phyloP scores from a whole-genome alignment of 768 basidiomycete genomes.

The Mycena rosella region DNA sequence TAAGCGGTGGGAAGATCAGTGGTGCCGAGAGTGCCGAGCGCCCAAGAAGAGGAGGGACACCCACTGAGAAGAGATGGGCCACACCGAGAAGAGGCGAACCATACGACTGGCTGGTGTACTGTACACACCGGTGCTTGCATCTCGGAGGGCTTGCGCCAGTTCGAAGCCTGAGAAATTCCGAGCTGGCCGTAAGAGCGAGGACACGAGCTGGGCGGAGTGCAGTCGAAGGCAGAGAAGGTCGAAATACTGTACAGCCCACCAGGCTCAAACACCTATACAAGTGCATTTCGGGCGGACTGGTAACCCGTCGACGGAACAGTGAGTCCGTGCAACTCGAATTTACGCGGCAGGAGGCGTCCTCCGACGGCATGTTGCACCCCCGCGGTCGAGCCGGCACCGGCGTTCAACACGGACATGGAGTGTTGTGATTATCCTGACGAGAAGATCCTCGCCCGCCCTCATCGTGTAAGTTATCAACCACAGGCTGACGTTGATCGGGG shows the following conservation, averaged over 20 bases:
- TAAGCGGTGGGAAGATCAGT: background rate
- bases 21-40: background rate
- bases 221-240: background rate
- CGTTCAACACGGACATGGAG: background rate
- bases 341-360: background rate
- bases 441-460: background rate
- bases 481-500: background rate
- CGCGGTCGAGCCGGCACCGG: background rate
- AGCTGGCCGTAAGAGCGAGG: background rate
- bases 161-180: background rate
- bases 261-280: too few relatives aligned
- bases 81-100: background rate
- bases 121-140: background rate
- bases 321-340: too few relatives aligned
- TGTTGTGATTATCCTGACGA: background rate
- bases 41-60: too few relatives aligned
- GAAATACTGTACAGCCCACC: too few relatives aligned
- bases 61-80: background rate
- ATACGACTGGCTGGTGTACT: background rate
- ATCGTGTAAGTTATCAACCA: background rate
- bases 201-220: background rate
- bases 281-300: too few relatives aligned
- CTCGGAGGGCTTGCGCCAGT: background rate
- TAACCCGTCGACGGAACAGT: background rate
- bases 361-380: background rate